Conservation (phyloP, 208 protist genomes). For the Wallacemonas sp. region DNA sequence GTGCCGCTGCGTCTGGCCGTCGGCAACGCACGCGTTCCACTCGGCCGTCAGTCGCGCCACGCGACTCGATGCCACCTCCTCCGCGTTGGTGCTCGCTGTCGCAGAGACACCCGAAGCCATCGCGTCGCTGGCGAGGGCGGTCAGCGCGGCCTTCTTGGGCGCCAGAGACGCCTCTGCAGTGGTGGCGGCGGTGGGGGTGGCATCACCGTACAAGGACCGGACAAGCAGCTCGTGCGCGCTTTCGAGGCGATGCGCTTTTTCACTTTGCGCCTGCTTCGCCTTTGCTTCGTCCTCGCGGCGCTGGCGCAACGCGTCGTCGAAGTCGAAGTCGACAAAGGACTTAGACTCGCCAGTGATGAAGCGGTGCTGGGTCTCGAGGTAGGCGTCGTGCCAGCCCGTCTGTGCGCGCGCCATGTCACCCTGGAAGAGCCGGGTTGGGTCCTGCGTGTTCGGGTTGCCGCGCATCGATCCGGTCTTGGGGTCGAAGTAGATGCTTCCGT, state of each 20-base stretch:
- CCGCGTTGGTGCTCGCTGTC: not conserved
- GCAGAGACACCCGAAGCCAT: not conserved
- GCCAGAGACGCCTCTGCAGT: not conserved
- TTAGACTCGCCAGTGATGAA: constrained; percentile 75
- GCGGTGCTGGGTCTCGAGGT: constrained; percentile 77
- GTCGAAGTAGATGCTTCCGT: constrained; percentile 67
- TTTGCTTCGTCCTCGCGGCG: not conserved
- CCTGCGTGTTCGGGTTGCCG: constrained; percentile 77
- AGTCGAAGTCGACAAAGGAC: constrained; percentile 84
- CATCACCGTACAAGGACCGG: constrained; percentile 52
- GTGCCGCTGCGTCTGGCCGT: constrained; percentile 25
- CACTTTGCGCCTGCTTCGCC: not conserved
- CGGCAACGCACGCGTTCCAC: not conserved
- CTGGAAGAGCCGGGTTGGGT: constrained; percentile 61
- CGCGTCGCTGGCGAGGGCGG: not conserved
- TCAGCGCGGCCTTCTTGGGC: not conserved
- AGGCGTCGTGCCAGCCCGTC: constrained; percentile 72
- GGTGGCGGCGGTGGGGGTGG: constrained; percentile 11
- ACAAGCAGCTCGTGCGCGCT: constrained; percentile 44
- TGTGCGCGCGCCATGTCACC: constrained; percentile 79
- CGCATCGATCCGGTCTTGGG: constrained; percentile 87
- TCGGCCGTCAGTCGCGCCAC: not conserved
- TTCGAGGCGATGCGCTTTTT: constrained; percentile 5
- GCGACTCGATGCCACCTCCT: no score
- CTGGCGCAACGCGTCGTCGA: constrained; percentile 52